Evolutionary conservation across 148 eudicot genomes (phyloP).

Genomic region (Pharnaceum exiguum): DNA sequence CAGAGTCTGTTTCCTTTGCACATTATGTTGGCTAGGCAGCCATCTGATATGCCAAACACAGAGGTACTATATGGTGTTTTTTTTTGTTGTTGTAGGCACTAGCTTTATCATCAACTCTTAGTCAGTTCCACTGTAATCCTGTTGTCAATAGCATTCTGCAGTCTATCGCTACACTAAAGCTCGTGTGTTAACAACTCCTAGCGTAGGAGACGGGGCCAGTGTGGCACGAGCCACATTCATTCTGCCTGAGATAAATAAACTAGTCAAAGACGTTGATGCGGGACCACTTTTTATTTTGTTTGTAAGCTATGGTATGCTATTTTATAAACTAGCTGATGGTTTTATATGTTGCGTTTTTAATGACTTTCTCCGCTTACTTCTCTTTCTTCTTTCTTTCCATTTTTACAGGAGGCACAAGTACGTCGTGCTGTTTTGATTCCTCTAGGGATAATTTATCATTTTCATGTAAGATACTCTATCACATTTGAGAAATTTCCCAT

Average conservation of each 20-base stretch:
- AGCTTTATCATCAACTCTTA: conserved; percentile 8
- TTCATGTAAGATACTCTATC: conserved; percentile 55
- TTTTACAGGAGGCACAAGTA: conserved; percentile 44
- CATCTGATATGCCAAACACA: conserved; percentile 34
- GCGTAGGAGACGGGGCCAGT: conserved; percentile 38
- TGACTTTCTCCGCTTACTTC: not conserved
- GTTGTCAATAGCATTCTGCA: conserved; percentile 65
- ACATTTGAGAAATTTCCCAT: not conserved
- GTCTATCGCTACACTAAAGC: conserved; percentile 66
- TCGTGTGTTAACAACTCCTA: conserved; percentile 40
- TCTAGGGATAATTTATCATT: conserved; percentile 37
- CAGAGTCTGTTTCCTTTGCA: conserved; percentile 61
- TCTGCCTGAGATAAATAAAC: conserved; percentile 82
- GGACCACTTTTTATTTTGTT: conserved; percentile 64
- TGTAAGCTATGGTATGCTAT: conserved; percentile 72
- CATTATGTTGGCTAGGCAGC: conserved; percentile 66
- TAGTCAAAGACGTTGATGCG: conserved; percentile 61
- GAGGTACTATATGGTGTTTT: conserved; percentile 46
- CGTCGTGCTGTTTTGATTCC: conserved; percentile 28
- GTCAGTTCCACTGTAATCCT: conserved; percentile 27
- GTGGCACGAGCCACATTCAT: conserved; percentile 51
- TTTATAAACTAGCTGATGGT: not conserved
- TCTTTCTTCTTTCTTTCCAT: not conserved
- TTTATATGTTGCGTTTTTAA: conserved; percentile 1
- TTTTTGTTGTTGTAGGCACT: not conserved